phyloP scores from a whole-genome alignment of 768 basidiomycete species.

The Trametes elegans region DNA sequence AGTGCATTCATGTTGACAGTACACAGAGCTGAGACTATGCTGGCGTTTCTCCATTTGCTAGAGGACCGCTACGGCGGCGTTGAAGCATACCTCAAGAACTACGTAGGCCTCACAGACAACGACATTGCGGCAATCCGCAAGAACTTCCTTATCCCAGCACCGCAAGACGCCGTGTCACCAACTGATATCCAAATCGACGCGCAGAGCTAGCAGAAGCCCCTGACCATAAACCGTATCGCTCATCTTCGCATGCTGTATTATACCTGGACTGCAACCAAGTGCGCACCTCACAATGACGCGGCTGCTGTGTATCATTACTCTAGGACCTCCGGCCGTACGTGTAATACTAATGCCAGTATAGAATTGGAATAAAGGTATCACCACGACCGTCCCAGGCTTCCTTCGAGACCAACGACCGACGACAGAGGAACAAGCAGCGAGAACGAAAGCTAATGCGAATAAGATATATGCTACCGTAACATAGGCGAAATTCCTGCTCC shows the following conservation, averaged over 20 bases:
- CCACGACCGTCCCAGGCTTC: background rate
- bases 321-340: constrained; percentile 1
- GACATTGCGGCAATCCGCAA: constrained; percentile 59
- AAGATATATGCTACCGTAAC: background rate
- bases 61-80: constrained; percentile 66
- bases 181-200: background rate
- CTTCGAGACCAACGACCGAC: too few species aligned
- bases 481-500: background rate
- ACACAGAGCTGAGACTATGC: constrained; percentile 70
- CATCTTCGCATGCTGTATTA: background rate
- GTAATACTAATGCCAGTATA: constrained; percentile 5
- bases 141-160: constrained; percentile 40
- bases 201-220: constrained; percentile 1
- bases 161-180: background rate
- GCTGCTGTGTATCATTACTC: constrained; percentile 13
- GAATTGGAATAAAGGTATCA: background rate
- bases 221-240: too few species aligned
- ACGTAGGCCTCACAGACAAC: constrained; percentile 56
- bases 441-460: background rate
- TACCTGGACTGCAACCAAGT: too few species aligned
- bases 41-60: constrained; percentile 61
- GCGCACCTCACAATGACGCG: constrained; percentile 1
- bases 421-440: background rate
- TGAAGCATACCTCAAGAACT: constrained; percentile 57
- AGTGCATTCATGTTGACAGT: background rate